Base-by-base conservation (phyloP, 306 rosid species). In the Cucumis hystrix region DNA sequence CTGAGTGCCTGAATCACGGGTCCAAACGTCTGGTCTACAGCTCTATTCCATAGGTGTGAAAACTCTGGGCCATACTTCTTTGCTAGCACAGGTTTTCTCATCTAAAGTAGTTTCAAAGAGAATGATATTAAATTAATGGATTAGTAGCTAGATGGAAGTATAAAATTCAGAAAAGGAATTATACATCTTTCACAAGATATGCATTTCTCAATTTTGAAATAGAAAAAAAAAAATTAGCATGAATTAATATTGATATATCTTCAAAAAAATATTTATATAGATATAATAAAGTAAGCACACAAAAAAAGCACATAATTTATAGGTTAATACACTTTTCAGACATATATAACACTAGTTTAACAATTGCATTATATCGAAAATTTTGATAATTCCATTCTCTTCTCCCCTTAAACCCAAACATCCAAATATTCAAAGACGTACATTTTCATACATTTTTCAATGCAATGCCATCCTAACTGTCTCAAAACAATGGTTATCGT, bases 41-140 rank as follows among this genome's bases (percentile, higher is more conserved):
- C 82, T 78, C 87, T 93, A 91, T 93, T 93, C 96, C 98, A 93
- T 23, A 70, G 49, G 56, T 88, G 92, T 8, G 93, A 93, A 70
- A 87, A 70, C 83, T 93, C 91, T 28, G 91, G 76, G 37, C 91
- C 88, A 76, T 83, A 33, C 81, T 85, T 80, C 87, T 84, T 90
- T 79, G 96, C 96, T 79, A 91, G 80, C 52, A 89, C 76, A 28
- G 92, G 91, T 82, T 93, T 91, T 73, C 69, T 78, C 63, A 68
- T 79, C 98, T 93, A 88, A 41, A 51, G 60, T 72, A 80, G 79
- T 25, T 72, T 52, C 63, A 73, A 51, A 54, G 45, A 72, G 76
- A 43, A 72, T 71, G 76, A 15, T 72, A 72, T 73, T 52, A 73
- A 63, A 73, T 54, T 16, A 39, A 2, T 21, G 37, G 18, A 37